phyloP scores from a whole-genome alignment of 2,329 filamentous ascomycete genomes.

The Magnaporthiopsis incrustans region DNA sequence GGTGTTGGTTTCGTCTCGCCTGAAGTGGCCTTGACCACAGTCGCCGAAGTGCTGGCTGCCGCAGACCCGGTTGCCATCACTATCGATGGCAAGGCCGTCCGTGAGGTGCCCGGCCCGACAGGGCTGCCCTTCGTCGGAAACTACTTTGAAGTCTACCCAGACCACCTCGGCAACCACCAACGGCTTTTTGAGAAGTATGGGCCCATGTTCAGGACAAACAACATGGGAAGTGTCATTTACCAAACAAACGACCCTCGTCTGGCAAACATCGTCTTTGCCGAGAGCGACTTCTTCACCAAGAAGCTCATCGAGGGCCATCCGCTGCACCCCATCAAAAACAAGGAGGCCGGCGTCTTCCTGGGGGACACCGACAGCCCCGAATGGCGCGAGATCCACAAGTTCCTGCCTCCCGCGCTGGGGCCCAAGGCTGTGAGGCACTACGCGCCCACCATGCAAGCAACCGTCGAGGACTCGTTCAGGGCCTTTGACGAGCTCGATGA shows the following conservation, averaged over 20 bases:
- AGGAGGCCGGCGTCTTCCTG: constrained; percentile 34
- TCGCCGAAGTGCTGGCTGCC: constrained; percentile 14
- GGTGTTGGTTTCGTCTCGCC: constrained; percentile 13
- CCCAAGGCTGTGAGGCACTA: constrained; percentile 56
- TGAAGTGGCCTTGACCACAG: constrained; percentile 5
- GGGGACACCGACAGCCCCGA: constrained; percentile 42
- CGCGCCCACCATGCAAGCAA: constrained; percentile 48
- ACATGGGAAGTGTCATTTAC: constrained; percentile 41
- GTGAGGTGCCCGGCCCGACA: constrained; percentile 40
- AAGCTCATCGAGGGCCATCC: constrained; percentile 42
- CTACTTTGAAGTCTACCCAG: constrained; percentile 47
- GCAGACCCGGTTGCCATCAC: constrained; percentile 31
- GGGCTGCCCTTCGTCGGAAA: constrained; percentile 43
- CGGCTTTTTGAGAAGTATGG: constrained; percentile 46
- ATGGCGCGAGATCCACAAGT: constrained; percentile 50
- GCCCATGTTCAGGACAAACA: constrained; percentile 41
- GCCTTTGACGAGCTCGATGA: constrained; percentile 44
- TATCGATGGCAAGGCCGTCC: constrained; percentile 40
- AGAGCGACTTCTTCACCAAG: constrained; percentile 47
- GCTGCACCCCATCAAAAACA: constrained; percentile 32
- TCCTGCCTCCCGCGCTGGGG: constrained; percentile 48
- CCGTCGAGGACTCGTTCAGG: constrained; percentile 40
- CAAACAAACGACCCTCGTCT: constrained; percentile 42
- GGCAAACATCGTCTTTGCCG: constrained; percentile 35
- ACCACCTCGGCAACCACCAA: constrained; percentile 49